A percentile compares a stretch with the other conserved stretches of the same genome.
phyloP scores from a whole-genome alignment of 2,329 filamentous ascomycete genomes.

The Arachnopeziza araneosa region DNA sequence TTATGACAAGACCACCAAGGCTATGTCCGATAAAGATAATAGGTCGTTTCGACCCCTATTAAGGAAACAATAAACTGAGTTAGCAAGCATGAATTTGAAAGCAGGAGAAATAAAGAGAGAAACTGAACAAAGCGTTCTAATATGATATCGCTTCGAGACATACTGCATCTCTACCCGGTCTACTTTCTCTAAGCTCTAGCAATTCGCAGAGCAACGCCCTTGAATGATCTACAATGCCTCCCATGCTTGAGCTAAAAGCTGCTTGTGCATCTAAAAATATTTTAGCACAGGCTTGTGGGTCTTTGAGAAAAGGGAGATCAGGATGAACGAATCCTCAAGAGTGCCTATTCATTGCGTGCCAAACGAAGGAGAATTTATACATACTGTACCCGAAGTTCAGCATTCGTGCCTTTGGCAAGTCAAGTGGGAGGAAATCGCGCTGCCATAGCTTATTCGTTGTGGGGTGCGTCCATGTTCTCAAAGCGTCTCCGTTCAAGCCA shows the following conservation, averaged over 20 bases:
- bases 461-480: slow-evolving; percentile 24
- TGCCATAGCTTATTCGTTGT: slow-evolving; percentile 23
- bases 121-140: not conserved
- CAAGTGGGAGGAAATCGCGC: slow-evolving; percentile 27
- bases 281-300: not conserved
- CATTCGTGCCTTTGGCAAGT: slow-evolving; percentile 31
- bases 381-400: slow-evolving; percentile 32
- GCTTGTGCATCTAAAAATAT: slow-evolving; percentile 18
- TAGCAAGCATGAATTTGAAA: not conserved
- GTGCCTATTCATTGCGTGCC: not conserved
- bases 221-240: slow-evolving; percentile 16
- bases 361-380: not conserved
- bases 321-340: not conserved
- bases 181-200: not conserved
- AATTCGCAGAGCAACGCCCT: slow-evolving; percentile 10
- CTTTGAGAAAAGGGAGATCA: not conserved
- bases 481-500: slow-evolving; percentile 25
- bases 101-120: not conserved
- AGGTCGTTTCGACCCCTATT: slow-evolving; percentile 8
- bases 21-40: slow-evolving; percentile 17
- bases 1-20: slow-evolving; percentile 15
- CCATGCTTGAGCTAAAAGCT: slow-evolving; percentile 6
- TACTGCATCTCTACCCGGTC: not conserved
- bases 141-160: too few species aligned
- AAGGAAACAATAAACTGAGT: not conserved